Percentiles rank a stretch among this genome's conserved stretches.
Evolutionary conservation across 2,329 filamentous ascomycete species (phyloP).

Genomic region (Talaromyces pinophilus): DNA sequence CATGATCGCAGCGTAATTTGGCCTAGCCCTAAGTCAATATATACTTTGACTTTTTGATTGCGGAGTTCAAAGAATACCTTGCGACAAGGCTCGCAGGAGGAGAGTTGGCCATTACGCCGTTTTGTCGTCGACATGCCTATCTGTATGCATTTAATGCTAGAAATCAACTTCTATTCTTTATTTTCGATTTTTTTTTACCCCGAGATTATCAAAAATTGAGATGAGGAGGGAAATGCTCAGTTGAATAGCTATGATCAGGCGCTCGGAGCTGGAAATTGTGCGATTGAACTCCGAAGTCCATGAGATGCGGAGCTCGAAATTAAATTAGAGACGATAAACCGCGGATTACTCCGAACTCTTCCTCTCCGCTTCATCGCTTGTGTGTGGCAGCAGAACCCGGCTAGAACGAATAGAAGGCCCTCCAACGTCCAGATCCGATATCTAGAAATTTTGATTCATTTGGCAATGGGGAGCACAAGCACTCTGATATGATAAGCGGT

Average conservation of each 20-base stretch:
- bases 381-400: too few relatives aligned
- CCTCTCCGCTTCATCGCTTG: background rate
- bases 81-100: constrained; percentile 31
- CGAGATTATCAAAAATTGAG: background rate
- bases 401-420: too few relatives aligned
- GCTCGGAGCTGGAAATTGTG: background rate
- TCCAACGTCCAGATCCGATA: too few relatives aligned
- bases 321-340: background rate
- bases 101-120: constrained; percentile 24
- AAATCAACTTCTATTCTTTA: background rate
- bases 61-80: constrained; percentile 15
- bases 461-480: too few relatives aligned
- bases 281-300: background rate
- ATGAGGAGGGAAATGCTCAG: background rate
- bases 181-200: background rate
- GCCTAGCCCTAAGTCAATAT: constrained; percentile 19
- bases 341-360: background rate
- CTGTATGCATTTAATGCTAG: background rate
- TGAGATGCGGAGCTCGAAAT: background rate
- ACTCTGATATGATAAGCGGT: too few relatives aligned
- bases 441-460: too few relatives aligned
- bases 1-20: constrained; percentile 31
- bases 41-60: background rate
- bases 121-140: constrained; percentile 12
- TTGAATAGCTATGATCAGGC: background rate